Conservation (phyloP, 2,329 filamentous ascomycete genomes). For the Didymella sp. region DNA sequence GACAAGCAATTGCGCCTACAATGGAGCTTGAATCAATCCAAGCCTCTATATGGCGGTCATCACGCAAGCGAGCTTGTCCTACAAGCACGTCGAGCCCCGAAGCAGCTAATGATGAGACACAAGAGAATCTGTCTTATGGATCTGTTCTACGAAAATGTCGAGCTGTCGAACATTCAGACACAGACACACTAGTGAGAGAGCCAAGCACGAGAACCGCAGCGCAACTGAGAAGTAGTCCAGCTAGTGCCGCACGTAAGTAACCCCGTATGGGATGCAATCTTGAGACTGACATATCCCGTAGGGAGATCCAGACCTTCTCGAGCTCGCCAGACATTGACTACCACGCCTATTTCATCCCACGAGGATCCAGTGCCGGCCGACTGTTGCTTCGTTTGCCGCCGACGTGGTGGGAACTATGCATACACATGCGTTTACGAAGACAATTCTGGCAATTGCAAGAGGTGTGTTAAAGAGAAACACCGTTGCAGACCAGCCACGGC, state of each 20-base stretch:
- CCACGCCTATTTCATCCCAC: background rate
- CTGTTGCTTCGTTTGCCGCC: conserved; percentile 25
- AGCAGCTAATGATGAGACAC: background rate
- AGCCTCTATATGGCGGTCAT: background rate
- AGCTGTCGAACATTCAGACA: background rate
- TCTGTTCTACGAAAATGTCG: background rate
- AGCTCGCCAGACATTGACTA: background rate
- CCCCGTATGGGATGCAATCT: too few relatives aligned
- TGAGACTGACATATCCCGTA: background rate
- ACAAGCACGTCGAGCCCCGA: background rate
- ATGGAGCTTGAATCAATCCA: background rate
- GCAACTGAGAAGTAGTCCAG: background rate
- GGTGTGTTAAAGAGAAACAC: conserved; percentile 13
- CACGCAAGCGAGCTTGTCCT: conserved; percentile 1
- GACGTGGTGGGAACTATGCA: conserved; percentile 26
- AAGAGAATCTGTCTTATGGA: background rate
- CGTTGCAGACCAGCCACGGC: conserved; percentile 20
- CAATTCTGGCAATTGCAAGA: conserved; percentile 15
- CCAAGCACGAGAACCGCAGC: background rate
- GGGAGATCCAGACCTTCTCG: background rate
- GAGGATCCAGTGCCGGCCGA: conserved; percentile 13
- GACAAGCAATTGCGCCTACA: background rate
- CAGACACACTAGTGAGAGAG: background rate
- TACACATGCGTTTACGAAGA: conserved; percentile 22
- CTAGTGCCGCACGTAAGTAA: background rate